Base-by-base conservation (phyloP, 164 flowering plant species). In the Magnolia kwangsiensis region DNA sequence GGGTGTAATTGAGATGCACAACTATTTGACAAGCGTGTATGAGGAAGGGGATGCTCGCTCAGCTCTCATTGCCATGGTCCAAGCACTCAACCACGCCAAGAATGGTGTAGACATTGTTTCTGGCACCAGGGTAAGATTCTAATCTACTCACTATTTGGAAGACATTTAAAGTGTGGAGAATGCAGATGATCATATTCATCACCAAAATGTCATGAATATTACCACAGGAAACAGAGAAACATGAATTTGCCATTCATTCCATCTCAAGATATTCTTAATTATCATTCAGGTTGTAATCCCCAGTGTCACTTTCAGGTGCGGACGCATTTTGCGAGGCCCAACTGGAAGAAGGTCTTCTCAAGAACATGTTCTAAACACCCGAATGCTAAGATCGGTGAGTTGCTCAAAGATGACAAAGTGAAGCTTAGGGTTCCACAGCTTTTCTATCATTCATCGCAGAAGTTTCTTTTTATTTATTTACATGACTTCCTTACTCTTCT, bases 1-100 rank as follows among this genome's bases (percentile, higher is more conserved):
- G 99, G 95, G 95, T 78, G 93, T 93, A 16, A 96, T 96, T 71
- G 99, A 96, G 82, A 94, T 96, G 99, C 99, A 96, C 78, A 94
- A 96, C 74, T 94, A 96, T 85, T 82, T 96, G 83, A 96, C 99
- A 2, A 96, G 99, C 74, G 98, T 96, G 27, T 96, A 96, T 45
- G 98, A 96, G 79, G 99, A 96, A 91, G 98, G 99, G 0, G 99
- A 96, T 85, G 98, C 99, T 16, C 90, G 99, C n/a, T 96, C 99
- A 20, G 92, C 99, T 75, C 98, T 96, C 70, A 96, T 96, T 77
- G 89, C 99, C 67, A 94, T 96, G 99, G 98, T 96, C 65, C 98
- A 94, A 83, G 97, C 98, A 45, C 92, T 96, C 50, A 94, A 94
- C 83, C 98, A 94, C 84, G 98, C 99, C 71, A 96, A 94, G 83